Evolutionary conservation across 306 rosid genomes (phyloP).

Genomic region (Rubus idaeus): DNA sequence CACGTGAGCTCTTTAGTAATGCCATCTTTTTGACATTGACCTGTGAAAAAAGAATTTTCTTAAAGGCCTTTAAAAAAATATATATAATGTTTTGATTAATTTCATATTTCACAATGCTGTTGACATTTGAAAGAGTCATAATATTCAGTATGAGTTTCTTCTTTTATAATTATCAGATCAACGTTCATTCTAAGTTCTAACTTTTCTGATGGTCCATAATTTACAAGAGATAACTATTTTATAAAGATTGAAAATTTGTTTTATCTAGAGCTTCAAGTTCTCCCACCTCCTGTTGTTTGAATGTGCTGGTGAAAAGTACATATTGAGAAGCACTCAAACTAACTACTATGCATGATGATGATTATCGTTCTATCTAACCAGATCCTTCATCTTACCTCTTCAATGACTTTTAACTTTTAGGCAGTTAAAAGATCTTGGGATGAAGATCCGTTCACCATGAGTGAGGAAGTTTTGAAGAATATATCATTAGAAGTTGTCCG

Average conservation of each 20-base stretch:
- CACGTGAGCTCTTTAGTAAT: slow-evolving; percentile 38
- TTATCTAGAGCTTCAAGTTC: background rate
- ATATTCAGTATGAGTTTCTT: background rate
- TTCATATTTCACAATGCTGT: background rate
- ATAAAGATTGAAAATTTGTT: background rate
- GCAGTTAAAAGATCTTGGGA: slow-evolving; percentile 94
- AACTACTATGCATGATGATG: background rate
- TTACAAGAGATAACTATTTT: background rate
- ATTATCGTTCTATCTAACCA: slow-evolving; percentile 6
- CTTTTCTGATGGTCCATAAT: background rate
- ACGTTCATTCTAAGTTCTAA: background rate
- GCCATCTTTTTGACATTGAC: slow-evolving; percentile 9
- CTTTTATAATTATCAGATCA: background rate
- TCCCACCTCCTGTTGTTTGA: background rate
- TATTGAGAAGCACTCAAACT: background rate
- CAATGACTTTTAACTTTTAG: slow-evolving; percentile 46
- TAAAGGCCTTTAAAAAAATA: slow-evolving; percentile 3
- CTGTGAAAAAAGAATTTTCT: background rate
- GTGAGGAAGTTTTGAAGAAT: slow-evolving; percentile 87
- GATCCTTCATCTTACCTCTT: slow-evolving; percentile 21
- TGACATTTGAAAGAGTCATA: background rate
- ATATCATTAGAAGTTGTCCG: slow-evolving; percentile 93
- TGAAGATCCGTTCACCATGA: slow-evolving; percentile 80
- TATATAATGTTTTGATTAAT: background rate
- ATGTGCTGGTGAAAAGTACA: background rate